Conservation (phyloP, 2,329 filamentous ascomycete species). For the Phoma sp. region DNA sequence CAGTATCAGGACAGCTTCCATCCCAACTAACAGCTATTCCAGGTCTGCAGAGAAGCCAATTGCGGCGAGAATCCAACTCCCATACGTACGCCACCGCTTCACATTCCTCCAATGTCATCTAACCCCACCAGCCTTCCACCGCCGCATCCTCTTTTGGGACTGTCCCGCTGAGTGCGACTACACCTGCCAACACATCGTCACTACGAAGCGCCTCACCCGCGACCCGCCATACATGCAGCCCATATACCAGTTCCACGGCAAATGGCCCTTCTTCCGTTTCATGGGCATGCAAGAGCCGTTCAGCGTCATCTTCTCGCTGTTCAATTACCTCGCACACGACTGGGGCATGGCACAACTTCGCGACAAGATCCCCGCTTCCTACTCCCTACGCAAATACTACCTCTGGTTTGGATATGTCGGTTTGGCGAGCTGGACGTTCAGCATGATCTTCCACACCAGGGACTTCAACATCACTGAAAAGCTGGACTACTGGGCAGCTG, state of each 20-base stretch:
- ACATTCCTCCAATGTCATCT: neutral
- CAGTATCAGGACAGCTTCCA: neutral
- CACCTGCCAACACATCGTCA: conserved; percentile 93
- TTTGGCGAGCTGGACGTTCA: conserved; percentile 83
- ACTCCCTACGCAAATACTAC: conserved; percentile 83
- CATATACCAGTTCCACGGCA: conserved; percentile 93
- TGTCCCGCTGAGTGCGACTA: conserved; percentile 97
- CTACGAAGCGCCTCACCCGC: conserved; percentile 70
- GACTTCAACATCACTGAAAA: conserved; percentile 89
- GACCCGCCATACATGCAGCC: conserved; percentile 69
- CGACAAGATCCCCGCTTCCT: conserved; percentile 72
- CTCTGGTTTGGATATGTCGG: conserved; percentile 80
- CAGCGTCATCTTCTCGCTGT: conserved; percentile 88
- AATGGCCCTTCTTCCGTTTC: conserved; percentile 95
- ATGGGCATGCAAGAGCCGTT: conserved; percentile 95
- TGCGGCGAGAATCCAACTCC: conserved; percentile 70
- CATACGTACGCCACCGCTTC: conserved; percentile 68
- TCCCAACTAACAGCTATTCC: neutral
- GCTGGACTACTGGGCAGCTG: conserved; percentile 94
- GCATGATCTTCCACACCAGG: conserved; percentile 89
- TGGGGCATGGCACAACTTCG: conserved; percentile 76
- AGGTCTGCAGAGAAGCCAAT: conserved; percentile 84
- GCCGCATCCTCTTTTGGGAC: conserved; percentile 87
- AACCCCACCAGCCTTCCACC: conserved; percentile 71
- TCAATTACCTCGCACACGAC: conserved; percentile 89